Evolutionary conservation across 495 filamentous ascomycete species (phyloP), one percentile per base, ranked within the genome.

Genomic region (Penicillium odoratum): DNA sequence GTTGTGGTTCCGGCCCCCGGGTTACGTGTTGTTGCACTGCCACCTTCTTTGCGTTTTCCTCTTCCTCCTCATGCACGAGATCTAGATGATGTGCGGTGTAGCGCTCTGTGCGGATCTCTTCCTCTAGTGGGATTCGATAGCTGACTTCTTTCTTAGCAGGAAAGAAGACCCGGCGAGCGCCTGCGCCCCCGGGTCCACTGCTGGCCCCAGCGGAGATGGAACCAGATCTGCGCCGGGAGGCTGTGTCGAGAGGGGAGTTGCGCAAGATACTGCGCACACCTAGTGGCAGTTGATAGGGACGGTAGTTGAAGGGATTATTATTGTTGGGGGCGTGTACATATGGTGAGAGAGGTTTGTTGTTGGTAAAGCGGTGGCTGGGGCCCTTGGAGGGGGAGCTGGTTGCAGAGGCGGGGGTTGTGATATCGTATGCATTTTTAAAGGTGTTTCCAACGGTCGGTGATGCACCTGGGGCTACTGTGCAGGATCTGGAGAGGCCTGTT

Each of bases 361-460:
- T 67, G 66, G 28, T 75, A 67, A 68, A 67, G 31, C 65, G 64
- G 55, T 46, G 74, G 62, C 47, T 73, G 29, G 62, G 31, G 59
- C 34, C 30, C 58, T 61, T 69, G 44, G 61, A 56, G 38, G 67
- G 67, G 0, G 78, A 77, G 48, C 60, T 65, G 13, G 83, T 83
- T 7, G 86, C 83, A 34, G 88, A 86, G 48, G 83, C 78, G 48
- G 88, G 83, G 15, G 84, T 85, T n/a, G 81, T 74, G 33, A 81
- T 81, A 30, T 88, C 85, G 67, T 92, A 91, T 55, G 85, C 84
- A 69, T 95, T 94, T 33, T 84, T 85, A 61, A 91, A 87, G 36
- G 90, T 95, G 68, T 93, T 95, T 69, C 89, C 88, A 25, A 85
- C 74, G 5, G 90, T 94, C 6, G 90, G 89, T 7, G 90, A 92